Evolutionary conservation across 352 stramenopile species (phyloP).

Genomic region (Globisporangium polare): DNA sequence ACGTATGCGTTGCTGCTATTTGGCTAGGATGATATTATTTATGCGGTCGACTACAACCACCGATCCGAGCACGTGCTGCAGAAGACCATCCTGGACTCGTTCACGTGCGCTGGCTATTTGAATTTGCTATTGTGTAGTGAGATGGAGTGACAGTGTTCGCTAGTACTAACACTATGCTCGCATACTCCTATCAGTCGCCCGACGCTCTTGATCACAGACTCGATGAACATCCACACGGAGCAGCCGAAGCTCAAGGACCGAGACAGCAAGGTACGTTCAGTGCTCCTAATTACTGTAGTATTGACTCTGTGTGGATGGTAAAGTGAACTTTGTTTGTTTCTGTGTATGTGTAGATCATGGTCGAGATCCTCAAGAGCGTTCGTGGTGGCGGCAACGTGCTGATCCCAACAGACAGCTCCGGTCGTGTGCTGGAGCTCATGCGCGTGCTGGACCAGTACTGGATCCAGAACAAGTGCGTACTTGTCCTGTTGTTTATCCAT

Average conservation of each 20-base stretch:
- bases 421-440: conserved; percentile 94
- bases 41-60: conserved; percentile 91
- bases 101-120: conserved; percentile 57
- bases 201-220: conserved; percentile 87
- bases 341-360: conserved; percentile 82
- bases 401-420: conserved; percentile 93
- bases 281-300: no score
- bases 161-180: neutral
- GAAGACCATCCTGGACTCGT: conserved; percentile 92
- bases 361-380: conserved; percentile 91
- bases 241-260: conserved; percentile 86
- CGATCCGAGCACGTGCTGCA: conserved; percentile 93
- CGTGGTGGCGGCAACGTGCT: conserved; percentile 93
- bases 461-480: conserved; percentile 90
- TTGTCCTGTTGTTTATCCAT: neutral
- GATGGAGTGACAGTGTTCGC: neutral
- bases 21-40: conserved; percentile 90
- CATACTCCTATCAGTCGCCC: conserved; percentile 40
- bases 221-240: conserved; percentile 82
- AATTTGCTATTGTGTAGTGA: neutral
- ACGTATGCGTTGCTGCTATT: neutral
- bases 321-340: no score
- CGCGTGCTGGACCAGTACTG: conserved; percentile 95
- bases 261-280: conserved; percentile 67
- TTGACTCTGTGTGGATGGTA: no score